Base-by-base conservation (phyloP, 2,329 filamentous ascomycete species). In the Mycogone perniciosa region DNA sequence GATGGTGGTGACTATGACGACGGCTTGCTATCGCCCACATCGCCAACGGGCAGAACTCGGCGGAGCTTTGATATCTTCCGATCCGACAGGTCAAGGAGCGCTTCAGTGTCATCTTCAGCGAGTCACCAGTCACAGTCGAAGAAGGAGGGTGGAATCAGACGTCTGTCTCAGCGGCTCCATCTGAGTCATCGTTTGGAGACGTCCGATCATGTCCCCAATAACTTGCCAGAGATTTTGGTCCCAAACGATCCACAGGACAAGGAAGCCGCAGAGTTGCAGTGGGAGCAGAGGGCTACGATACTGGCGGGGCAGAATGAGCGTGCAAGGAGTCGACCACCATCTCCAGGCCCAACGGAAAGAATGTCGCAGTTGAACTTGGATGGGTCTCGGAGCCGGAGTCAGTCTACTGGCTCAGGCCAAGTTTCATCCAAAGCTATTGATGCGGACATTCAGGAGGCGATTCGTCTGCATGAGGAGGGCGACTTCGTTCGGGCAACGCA, bases 211-310 rank as follows among this genome's bases (percentile, higher is more conserved):
- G 79, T 97, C 35, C 92, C 93, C 2, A 69, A 78, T 48, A 80
- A 95, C 69, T 77, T 97, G 47, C 91, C 91, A 26, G 84, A 85
- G 55, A 89, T 96, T 51, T 71, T 76, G 46, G 64, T 62, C 65
- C 71, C 58, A 66, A 66, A 56, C 56, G 70, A 74, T 61, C 67
- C 71, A 57, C 64, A 71, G 51, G 74, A 72, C 33, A 72, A 75
- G 52, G 70, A 71, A 42, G 66, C 61, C 40, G 63, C 66, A 54
- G 87, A 95, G 73, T 81, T 82, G 53, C 80, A 86, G 70, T 99
- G 93, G 93, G 93, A 97, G 76, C 85, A 88, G 72, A 79, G 92
- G 54, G 93, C 93, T 30, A 96, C 91, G n/a, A 81, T 95, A 53
- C 74, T 97, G 57, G 92, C 89, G 31, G 80, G 80, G 59, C 76